Conservation (phyloP, 2,329 filamentous ascomycete genomes). For the Aspergillus flavus region DNA sequence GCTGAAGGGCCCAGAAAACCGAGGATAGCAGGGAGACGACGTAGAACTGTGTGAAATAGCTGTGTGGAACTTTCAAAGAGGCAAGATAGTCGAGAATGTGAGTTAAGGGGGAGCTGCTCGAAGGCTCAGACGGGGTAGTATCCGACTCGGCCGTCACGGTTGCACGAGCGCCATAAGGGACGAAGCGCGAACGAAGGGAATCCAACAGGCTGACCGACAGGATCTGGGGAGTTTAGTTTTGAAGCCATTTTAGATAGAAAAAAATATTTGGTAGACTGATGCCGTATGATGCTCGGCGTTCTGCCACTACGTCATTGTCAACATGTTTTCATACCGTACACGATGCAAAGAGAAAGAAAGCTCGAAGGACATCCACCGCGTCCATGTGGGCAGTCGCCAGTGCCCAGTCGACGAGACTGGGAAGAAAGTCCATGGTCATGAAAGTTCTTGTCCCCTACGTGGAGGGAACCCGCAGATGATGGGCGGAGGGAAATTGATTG, state of each 20-base stretch:
- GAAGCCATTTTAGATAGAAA: conserved; percentile 19
- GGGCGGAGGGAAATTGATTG: neutral
- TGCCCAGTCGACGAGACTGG: conserved; percentile 15
- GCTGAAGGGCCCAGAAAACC: conserved; percentile 72
- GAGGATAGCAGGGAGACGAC: conserved; percentile 69
- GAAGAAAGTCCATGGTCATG: conserved; percentile 18
- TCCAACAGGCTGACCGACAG: conserved; percentile 55
- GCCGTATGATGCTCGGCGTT: conserved; percentile 6
- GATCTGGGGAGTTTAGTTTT: conserved; percentile 38
- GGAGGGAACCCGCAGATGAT: conserved; percentile 1
- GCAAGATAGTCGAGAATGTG: conserved; percentile 54
- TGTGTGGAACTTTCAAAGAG: conserved; percentile 72
- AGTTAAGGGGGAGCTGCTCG: conserved; percentile 17
- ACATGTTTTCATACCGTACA: conserved; percentile 38
- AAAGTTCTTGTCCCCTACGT: conserved; percentile 1
- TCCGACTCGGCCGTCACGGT: conserved; percentile 25
- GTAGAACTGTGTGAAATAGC: conserved; percentile 91
- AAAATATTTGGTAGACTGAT: neutral
- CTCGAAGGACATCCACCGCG: conserved; percentile 37
- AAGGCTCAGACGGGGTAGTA: conserved; percentile 10
- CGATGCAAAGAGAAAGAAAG: conserved; percentile 41
- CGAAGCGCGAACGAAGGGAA: conserved; percentile 57
- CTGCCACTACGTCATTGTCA: conserved; percentile 8
- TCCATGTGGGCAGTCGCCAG: conserved; percentile 31
- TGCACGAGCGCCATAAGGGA: conserved; percentile 62